Evolutionary conservation across 2,329 filamentous ascomycete species (phyloP).

Genomic region (Alternaria panax): DNA sequence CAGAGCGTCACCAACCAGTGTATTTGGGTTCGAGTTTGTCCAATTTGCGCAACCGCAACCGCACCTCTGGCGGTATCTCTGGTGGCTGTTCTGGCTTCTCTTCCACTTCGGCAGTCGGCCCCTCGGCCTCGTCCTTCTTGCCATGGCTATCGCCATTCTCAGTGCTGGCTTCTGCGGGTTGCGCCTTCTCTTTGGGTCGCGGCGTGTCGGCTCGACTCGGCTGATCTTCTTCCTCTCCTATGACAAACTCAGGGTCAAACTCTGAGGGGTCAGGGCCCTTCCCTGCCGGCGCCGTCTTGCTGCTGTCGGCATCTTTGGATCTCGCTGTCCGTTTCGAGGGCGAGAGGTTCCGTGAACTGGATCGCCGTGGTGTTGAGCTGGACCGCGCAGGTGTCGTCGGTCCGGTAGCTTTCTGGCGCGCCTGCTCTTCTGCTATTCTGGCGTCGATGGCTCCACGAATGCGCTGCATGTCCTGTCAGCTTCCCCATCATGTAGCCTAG

Average conservation of each 20-base stretch:
- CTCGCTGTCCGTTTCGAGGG: conserved; percentile 45
- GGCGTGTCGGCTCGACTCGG: conserved; percentile 69
- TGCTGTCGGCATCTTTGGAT: conserved; percentile 43
- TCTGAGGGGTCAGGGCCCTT: conserved; percentile 81
- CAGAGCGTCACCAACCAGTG: conserved; percentile 63
- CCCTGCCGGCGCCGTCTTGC: conserved; percentile 55
- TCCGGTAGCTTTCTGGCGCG: conserved; percentile 67
- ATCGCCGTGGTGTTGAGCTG: conserved; percentile 55
- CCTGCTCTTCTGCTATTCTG: conserved; percentile 90
- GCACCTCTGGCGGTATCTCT: conserved; percentile 77
- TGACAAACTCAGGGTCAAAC: conserved; percentile 84
- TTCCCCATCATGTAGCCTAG: not conserved
- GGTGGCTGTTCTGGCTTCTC: conserved; percentile 42
- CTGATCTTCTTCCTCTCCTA: conserved; percentile 80
- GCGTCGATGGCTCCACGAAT: conserved; percentile 85
- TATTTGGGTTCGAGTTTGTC: conserved; percentile 90
- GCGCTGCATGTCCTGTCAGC: conserved; percentile 62
- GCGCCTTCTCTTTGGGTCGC: conserved; percentile 54
- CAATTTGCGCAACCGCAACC: conserved; percentile 79
- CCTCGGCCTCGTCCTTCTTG: conserved; percentile 45
- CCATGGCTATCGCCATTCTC: conserved; percentile 40
- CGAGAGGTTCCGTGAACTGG: conserved; percentile 54
- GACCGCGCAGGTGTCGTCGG: conserved; percentile 55
- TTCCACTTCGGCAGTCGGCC: conserved; percentile 38
- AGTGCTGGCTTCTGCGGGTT: conserved; percentile 26